Percentiles rank a stretch among this genome's conserved stretches.
phyloP scores from a whole-genome alignment of 495 filamentous ascomycete genomes.

The Delitschia confertaspora region DNA sequence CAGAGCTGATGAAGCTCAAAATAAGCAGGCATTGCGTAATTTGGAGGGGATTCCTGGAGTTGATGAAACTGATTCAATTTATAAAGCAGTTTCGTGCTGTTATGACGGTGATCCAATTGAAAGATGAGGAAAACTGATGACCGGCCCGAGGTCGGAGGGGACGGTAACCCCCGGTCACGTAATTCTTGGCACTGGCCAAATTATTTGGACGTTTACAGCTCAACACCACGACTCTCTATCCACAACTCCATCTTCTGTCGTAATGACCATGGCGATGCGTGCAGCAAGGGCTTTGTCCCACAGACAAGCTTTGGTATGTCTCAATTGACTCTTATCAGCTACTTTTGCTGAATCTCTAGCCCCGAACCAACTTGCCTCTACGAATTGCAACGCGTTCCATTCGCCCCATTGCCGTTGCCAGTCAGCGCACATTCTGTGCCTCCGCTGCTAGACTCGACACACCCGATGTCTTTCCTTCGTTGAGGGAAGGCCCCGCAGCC shows the following conservation, averaged over 20 bases:
- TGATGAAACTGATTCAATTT: no score
- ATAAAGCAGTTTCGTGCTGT: slow-evolving; percentile 9
- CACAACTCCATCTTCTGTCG: neutral
- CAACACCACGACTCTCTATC: slow-evolving; percentile 16
- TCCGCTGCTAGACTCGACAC: neutral
- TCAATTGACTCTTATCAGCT: slow-evolving; percentile 4
- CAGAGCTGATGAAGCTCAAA: no score
- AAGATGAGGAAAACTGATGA: slow-evolving; percentile 7
- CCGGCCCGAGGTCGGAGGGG: slow-evolving; percentile 14
- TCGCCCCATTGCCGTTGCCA: slow-evolving; percentile 4
- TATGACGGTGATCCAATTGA: slow-evolving; percentile 11
- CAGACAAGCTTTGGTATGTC: slow-evolving; percentile 18
- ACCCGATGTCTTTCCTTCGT: slow-evolving; percentile 38
- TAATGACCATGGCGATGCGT: slow-evolving; percentile 24
- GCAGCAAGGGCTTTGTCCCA: slow-evolving; percentile 14
- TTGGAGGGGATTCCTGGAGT: no score
- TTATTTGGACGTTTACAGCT: neutral
- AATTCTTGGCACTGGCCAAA: slow-evolving; percentile 12
- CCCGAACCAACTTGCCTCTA: slow-evolving; percentile 4
- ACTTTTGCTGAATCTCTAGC: slow-evolving; percentile 1
- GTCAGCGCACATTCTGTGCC: slow-evolving; percentile 7
- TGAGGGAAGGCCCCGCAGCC: slow-evolving; percentile 32
- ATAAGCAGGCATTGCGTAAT: no score
- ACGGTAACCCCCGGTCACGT: no score
- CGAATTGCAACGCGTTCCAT: slow-evolving; percentile 1